Evolutionary conservation across 2,329 filamentous ascomycete genomes (phyloP), one percentile per base, ranked within the genome.

Genomic region (Chaetothyriales sp.): DNA sequence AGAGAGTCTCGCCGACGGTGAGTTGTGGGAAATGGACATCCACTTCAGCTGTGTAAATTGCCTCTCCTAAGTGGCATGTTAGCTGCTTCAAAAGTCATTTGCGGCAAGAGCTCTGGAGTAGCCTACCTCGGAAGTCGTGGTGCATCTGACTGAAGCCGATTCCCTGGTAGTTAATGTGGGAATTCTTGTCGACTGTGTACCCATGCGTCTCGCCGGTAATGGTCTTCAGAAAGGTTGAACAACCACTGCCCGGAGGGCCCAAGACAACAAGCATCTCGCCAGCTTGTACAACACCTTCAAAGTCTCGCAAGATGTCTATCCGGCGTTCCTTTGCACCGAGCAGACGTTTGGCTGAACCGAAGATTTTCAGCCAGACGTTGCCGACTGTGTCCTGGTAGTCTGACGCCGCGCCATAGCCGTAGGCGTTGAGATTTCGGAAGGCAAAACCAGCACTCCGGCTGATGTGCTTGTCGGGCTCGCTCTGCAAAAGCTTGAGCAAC

Each of bases 41-140:
- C 37, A 86, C 82, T 66, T 92, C 86, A 54, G 85, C 85, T 0
- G 85, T 89, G 69, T 92, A 92, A 65, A 92, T 89, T 56, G 85
- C 85, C 68, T 94, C 87, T 58, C 87, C 33, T 40, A 40, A 40
- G 15, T 40, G 9, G 29, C 33, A 10, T 40, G 33, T 40, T 40
- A 40, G 33, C 51, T 22, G 33, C 33, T 40, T 15, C 13, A 13
- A 15, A 13, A 15, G 13, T 15, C 33, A 15, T 10, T 13, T 15
- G 33, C 33, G 10, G 9, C 2, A 1, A 15, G 33, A 15, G 33
- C 33, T 40, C 33, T 40, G 10, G 33, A 5, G 10, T 13, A 15
- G 10, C 33, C 15, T 40, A 40, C 33, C 87, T 25, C 85, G 82
- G 70, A 90, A 89, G 56, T 78, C 70, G 15, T 77, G 77, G 69